Percentiles rank a stretch among this genome's conserved stretches.
These are phyloP conservation scores for Grosmannia huntii DNA, from an alignment of 2,329 filamentous ascomycete species.

Conservation along the genomic window DNA sequence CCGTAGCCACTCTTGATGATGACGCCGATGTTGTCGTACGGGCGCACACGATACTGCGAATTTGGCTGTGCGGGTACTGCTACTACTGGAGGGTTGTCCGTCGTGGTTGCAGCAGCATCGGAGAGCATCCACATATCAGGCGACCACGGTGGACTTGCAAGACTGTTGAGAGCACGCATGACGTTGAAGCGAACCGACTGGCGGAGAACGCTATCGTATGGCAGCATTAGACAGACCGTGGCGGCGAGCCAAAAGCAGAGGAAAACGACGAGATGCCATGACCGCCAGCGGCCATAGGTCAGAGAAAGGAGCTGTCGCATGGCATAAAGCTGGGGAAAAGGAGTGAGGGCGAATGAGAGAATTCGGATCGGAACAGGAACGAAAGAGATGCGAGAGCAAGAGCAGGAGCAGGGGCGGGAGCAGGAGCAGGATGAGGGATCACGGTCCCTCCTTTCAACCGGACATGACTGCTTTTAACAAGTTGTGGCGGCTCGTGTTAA, in stretches of 20 bases:
- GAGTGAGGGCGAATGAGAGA: not conserved
- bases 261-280: not conserved
- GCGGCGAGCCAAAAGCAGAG: not conserved
- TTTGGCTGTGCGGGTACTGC: slow-evolving; percentile 11
- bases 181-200: slow-evolving; percentile 16
- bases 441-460: not conserved
- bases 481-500: not conserved
- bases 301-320: slow-evolving; percentile 3
- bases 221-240: slow-evolving; percentile 15
- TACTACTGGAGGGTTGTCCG: slow-evolving; percentile 7
- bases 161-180: slow-evolving; percentile 22
- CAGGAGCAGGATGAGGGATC: not conserved
- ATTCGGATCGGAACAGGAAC: not conserved
- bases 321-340: not conserved
- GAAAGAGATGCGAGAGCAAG: not conserved
- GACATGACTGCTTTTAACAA: not conserved
- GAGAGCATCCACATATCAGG: slow-evolving; percentile 3
- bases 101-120: slow-evolving; percentile 15
- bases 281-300: not conserved
- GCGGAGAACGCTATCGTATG: slow-evolving; percentile 18
- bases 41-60: not conserved
- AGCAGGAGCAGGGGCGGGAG: not conserved
- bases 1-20: slow-evolving; percentile 45
- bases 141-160: slow-evolving; percentile 15
- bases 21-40: slow-evolving; percentile 33